Conservation (phyloP, 108 stramenopile genomes). For the Skeletonema costatum region DNA sequence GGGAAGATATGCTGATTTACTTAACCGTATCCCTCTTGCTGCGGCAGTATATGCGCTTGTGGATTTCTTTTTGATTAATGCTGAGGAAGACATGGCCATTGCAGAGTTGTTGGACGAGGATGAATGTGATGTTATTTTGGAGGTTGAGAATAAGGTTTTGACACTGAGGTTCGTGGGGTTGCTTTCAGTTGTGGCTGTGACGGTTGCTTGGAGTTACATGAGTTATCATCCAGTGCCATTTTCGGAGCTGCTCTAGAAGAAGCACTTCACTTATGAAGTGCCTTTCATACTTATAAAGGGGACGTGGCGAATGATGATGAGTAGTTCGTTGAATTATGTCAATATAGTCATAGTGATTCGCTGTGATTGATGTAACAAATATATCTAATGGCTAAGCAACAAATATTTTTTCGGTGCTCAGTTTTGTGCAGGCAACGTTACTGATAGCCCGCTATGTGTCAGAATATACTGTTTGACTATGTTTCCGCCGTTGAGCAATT, state of each 20-base stretch:
- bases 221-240: slow-evolving; percentile 50
- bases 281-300: neutral
- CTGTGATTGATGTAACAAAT: neutral
- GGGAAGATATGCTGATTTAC: slow-evolving; percentile 42
- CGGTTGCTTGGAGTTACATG: slow-evolving; percentile 22
- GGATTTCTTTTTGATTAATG: slow-evolving; percentile 45
- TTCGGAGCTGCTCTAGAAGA: slow-evolving; percentile 8
- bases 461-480: no score
- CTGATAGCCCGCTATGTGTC: no score
- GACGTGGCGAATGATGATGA: neutral
- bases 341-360: neutral
- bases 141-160: slow-evolving; percentile 17
- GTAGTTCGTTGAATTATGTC: neutral
- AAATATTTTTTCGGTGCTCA: neutral
- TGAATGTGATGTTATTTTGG: slow-evolving; percentile 1
- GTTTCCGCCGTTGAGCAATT: no score
- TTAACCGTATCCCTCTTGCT: slow-evolving; percentile 35
- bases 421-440: neutral
- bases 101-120: slow-evolving; percentile 35
- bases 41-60: slow-evolving; percentile 38
- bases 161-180: slow-evolving; percentile 33
- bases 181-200: slow-evolving; percentile 28
- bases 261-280: neutral
- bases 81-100: slow-evolving; percentile 44
- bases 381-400: neutral